Percentiles rank a stretch among this genome's conserved stretches.
Evolutionary conservation across 768 basidiomycete species (phyloP).

Genomic region (Naganishia vishniacii): DNA sequence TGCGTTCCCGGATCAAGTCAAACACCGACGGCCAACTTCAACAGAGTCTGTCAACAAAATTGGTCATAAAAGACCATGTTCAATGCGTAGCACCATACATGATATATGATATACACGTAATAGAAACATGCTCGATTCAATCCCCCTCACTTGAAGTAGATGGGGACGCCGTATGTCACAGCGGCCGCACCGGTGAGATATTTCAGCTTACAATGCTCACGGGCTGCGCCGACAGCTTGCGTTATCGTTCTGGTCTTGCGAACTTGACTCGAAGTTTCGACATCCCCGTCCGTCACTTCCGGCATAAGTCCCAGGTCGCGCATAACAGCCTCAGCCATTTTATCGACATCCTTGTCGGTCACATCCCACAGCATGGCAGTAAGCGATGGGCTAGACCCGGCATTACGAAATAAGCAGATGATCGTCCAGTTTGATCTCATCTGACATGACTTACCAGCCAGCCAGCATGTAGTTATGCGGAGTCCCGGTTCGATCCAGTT

Average conservation of each 20-base stretch:
- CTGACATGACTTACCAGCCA: conserved; percentile 69
- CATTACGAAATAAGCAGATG: no score
- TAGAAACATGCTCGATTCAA: background rate
- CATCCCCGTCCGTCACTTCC: conserved; percentile 13
- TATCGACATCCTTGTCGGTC: conserved; percentile 94
- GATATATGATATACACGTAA: background rate
- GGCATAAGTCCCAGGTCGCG: conserved; percentile 54
- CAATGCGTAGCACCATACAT: no score
- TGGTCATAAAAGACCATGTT: background rate
- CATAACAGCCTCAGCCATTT: conserved; percentile 62
- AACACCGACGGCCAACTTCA: background rate
- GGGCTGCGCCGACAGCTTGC: conserved; percentile 69
- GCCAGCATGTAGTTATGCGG: conserved; percentile 94
- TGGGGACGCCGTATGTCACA: conserved; percentile 91
- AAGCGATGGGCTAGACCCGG: conserved; percentile 87
- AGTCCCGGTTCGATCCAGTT: conserved; percentile 85
- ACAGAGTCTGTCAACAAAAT: background rate
- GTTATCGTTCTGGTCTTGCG: conserved; percentile 55
- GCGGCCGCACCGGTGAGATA: conserved; percentile 93
- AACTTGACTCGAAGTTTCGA: background rate
- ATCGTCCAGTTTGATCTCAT: no score
- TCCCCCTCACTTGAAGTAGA: conserved; percentile 59
- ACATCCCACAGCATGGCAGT: conserved; percentile 98
- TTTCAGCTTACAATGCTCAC: conserved; percentile 77
- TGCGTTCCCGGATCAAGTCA: background rate